Evolutionary conservation across 148 eudicot species (phyloP).

Genomic region (Vaccinium myrtillus): DNA sequence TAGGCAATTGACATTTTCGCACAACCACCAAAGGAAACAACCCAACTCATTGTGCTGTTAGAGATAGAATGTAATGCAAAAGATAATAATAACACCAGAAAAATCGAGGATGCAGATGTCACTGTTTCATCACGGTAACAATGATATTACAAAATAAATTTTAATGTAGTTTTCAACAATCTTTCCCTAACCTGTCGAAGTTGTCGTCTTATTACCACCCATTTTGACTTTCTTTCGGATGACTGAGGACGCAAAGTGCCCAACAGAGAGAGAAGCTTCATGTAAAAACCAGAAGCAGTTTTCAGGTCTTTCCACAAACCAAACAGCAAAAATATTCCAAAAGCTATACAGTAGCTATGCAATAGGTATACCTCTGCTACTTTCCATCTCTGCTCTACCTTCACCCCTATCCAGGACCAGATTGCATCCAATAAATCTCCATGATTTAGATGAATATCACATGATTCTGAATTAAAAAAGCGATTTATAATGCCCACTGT

Average conservation of each 20-base stretch:
- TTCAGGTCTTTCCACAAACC: constrained; percentile 14
- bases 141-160: not conserved
- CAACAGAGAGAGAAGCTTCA: constrained; percentile 84
- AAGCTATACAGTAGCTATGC: not conserved
- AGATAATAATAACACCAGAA: not conserved
- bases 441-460: constrained; percentile 91
- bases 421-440: constrained; percentile 79
- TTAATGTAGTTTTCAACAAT: not conserved
- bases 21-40: not conserved
- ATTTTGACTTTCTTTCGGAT: constrained; percentile 76
- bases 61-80: not conserved
- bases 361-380: constrained; percentile 70
- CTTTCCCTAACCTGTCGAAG: constrained; percentile 70
- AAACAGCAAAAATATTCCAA: not conserved
- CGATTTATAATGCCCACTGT: constrained; percentile 61
- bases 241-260: constrained; percentile 89
- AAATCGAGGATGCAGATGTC: not conserved
- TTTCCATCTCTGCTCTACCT: constrained; percentile 70
- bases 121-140: not conserved
- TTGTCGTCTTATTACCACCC: constrained; percentile 93
- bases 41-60: not conserved
- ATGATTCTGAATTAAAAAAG: constrained; percentile 67
- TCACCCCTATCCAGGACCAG: constrained; percentile 93
- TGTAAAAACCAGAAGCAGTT: constrained; percentile 1
- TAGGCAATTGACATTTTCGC: not conserved